phyloP scores from a whole-genome alignment of 2,329 filamentous ascomycete genomes.

The Magnaporthiopsis poae region DNA sequence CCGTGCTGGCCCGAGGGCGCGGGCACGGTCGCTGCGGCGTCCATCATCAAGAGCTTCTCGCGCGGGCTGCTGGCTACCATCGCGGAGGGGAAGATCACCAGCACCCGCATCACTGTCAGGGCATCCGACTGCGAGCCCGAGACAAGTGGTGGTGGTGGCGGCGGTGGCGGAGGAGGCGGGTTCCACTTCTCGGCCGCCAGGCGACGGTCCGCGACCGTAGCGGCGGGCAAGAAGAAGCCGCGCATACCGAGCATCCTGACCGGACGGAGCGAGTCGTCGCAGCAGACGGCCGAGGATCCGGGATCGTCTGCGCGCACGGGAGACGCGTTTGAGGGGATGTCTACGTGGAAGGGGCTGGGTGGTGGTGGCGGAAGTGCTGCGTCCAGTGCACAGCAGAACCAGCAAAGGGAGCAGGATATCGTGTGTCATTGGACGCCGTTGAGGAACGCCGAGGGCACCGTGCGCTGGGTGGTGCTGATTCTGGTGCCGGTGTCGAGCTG shows the following conservation, averaged over 20 bases:
- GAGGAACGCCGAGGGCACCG: constrained; percentile 21
- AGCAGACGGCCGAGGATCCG: not conserved
- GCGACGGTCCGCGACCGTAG: not conserved
- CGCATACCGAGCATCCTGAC: not conserved
- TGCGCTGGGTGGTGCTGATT: constrained; percentile 25
- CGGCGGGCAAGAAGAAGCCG: not conserved
- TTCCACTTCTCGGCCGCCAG: not conserved
- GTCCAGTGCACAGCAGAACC: not conserved
- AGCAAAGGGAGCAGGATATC: constrained; percentile 10
- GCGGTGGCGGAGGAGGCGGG: no score
- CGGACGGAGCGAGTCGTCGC: not conserved
- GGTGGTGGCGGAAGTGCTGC: not conserved
- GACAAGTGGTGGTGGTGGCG: no score
- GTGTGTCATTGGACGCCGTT: constrained; percentile 27
- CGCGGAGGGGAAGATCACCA: constrained; percentile 14
- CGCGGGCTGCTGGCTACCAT: constrained; percentile 31
- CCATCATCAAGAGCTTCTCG: constrained; percentile 35
- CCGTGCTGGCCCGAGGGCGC: constrained; percentile 40
- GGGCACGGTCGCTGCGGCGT: constrained; percentile 27
- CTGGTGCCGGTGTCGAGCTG: constrained; percentile 16
- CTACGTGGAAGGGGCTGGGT: not conserved
- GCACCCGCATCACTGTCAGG: constrained; percentile 4
- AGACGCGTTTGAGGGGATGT: not conserved
- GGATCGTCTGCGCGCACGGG: not conserved
- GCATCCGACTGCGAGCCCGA: no score